Percentiles rank a stretch among this genome's conserved stretches.
Evolutionary conservation across 352 stramenopile species (phyloP).

Genomic region (Phytopythium oedochilum): DNA sequence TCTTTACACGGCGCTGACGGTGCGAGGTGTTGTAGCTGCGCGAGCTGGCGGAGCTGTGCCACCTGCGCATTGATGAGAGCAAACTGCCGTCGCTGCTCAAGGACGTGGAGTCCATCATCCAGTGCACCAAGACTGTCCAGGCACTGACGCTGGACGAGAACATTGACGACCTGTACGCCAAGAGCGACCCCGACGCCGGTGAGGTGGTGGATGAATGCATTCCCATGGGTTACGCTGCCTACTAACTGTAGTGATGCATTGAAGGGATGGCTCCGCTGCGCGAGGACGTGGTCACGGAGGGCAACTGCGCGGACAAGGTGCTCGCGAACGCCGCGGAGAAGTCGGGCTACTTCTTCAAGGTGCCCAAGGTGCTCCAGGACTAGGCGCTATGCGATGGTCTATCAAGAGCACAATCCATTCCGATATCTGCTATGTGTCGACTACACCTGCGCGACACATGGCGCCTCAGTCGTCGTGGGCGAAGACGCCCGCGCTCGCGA

Average conservation of each 20-base stretch:
- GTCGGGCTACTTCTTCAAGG: constrained; percentile 82
- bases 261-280: constrained; percentile 48
- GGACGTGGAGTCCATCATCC: constrained; percentile 84
- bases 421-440: not conserved
- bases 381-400: too few relatives aligned
- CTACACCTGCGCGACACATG: too few relatives aligned
- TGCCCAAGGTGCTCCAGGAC: constrained; percentile 83
- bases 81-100: constrained; percentile 69
- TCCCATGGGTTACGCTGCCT: not conserved
- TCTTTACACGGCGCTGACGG: not conserved
- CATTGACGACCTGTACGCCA: constrained; percentile 81
- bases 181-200: constrained; percentile 48
- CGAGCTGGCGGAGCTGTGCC: constrained; percentile 75
- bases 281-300: constrained; percentile 72
- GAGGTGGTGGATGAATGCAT: not conserved
- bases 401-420: constrained; percentile 9
- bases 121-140: constrained; percentile 86
- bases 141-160: constrained; percentile 75
- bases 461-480: constrained; percentile 14
- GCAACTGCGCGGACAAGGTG: constrained; percentile 64
- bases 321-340: constrained; percentile 74
- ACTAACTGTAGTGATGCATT: not conserved
- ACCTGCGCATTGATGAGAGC: constrained; percentile 72
- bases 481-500: constrained; percentile 80
- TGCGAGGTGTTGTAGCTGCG: constrained; percentile 38